Base-by-base conservation (phyloP, 2,329 filamentous ascomycete genomes). In the Gyromitra esculenta region DNA sequence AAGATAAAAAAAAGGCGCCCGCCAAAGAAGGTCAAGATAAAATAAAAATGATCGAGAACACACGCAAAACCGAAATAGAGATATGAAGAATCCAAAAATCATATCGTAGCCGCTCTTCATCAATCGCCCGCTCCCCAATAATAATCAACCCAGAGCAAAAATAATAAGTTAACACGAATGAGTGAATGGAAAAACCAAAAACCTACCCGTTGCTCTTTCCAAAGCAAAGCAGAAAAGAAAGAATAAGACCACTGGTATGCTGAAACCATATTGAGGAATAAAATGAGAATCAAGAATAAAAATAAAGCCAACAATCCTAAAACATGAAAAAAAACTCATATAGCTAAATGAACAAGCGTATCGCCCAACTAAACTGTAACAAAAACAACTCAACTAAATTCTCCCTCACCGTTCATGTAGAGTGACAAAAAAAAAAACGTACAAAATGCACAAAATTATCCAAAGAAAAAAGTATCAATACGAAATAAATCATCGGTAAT, bases 341-440 rank as follows among this genome's bases (percentile, higher is more conserved):
- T 74, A 64, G 67, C 72, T 71, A 75, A 75, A 70, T 71, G 72
- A 75, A 75, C 72, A 75, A 64, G 50, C 59, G 50, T 60, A 71
- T 75, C 67, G 31, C 72, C 59, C 57, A 74, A 69, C 59, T 54
- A 64, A 70, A 57, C 65, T 69, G 25, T 31, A 48, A 67, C 13
- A 54, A 5, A 57, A 54, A 37, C 25, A 70, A 75, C 15, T 31
- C n/a, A 52, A 70, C 66, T 59, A 65, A 64, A 41, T 25, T 70
- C 57, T 74, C 41, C 52, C 18, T 75, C 48, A 48, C 60, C 18
- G 18, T 45, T 69, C 65, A 25, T 54, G 43, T 75, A 62, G 69
- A 57, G 45, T 64, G 50, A 59, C 57, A 75, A 18, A 70, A 64
- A 75, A 75, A 75, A 64, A n/a, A 5, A 54, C 5, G 41, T 18